Evolutionary conservation across 1,284 basidiomycete species (phyloP).

Genomic region (Hemileia vastatrix): DNA sequence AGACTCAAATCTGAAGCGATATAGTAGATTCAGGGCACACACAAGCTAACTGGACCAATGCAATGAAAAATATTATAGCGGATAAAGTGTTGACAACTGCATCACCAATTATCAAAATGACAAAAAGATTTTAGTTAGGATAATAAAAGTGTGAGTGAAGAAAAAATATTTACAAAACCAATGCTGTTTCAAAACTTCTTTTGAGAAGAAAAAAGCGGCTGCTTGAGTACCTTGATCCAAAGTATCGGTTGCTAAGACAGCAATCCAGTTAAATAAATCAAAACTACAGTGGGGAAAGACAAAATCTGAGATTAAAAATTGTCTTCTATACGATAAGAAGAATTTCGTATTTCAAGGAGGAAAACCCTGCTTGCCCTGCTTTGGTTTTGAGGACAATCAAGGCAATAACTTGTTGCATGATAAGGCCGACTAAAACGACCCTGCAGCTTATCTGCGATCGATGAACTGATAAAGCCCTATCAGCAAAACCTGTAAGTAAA

Average conservation of each 20-base stretch:
- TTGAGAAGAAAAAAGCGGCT: slow-evolving; percentile 62
- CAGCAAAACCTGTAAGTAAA: neutral
- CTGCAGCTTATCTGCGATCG: slow-evolving; percentile 12
- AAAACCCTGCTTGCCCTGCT: slow-evolving; percentile 48
- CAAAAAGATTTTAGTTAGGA: neutral
- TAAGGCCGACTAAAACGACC: slow-evolving; percentile 67
- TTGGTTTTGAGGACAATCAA: slow-evolving; percentile 71
- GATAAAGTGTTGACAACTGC: slow-evolving; percentile 54
- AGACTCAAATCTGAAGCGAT: slow-evolving; percentile 34
- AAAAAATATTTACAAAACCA: slow-evolving; percentile 26
- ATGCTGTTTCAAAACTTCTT: slow-evolving; percentile 45
- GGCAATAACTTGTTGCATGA: slow-evolving; percentile 69
- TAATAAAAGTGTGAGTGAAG: slow-evolving; percentile 18
- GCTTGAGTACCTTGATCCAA: slow-evolving; percentile 54
- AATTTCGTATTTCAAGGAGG: neutral
- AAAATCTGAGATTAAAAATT: neutral
- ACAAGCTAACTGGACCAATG: slow-evolving; percentile 63
- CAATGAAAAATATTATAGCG: slow-evolving; percentile 75
- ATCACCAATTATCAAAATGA: neutral
- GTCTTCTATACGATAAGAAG: neutral
- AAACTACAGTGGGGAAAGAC: slow-evolving; percentile 47
- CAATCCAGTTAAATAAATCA: slow-evolving; percentile 55
- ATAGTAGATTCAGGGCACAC: slow-evolving; percentile 57
- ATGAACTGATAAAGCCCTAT: slow-evolving; percentile 8
- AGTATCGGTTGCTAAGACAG: slow-evolving; percentile 25